A percentile compares a stretch with the other conserved stretches of the same genome.
Conservation (phyloP, 495 filamentous ascomycete genomes). For the Xylaria venustula region DNA sequence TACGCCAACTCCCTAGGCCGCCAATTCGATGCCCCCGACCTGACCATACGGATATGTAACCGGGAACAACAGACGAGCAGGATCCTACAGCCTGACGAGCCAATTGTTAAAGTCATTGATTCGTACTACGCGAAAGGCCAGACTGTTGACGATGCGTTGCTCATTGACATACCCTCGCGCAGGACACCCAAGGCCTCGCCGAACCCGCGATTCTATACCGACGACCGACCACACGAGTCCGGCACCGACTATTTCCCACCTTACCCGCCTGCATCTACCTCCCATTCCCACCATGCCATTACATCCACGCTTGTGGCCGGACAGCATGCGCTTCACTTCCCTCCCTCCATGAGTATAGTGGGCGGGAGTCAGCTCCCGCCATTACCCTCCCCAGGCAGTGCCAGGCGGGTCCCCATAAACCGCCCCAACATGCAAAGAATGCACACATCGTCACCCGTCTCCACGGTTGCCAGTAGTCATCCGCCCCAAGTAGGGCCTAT, state of each 20-base stretch:
- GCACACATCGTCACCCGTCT: slow-evolving; percentile 72
- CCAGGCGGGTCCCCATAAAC: slow-evolving; percentile 42
- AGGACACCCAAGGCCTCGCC: slow-evolving; percentile 81
- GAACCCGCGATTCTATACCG: slow-evolving; percentile 59
- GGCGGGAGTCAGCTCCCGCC: slow-evolving; percentile 76
- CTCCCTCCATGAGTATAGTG: slow-evolving; percentile 71
- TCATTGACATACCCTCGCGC: slow-evolving; percentile 81
- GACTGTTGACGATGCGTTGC: slow-evolving; percentile 81
- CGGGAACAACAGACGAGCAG: slow-evolving; percentile 80
- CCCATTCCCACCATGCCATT: slow-evolving; percentile 23
- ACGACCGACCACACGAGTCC: slow-evolving; percentile 65
- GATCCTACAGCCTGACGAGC: slow-evolving; percentile 79
- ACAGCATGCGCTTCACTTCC: slow-evolving; percentile 38
- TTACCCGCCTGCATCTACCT: slow-evolving; percentile 64
- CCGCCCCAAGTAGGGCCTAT: slow-evolving; percentile 29
- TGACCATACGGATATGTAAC: slow-evolving; percentile 81
- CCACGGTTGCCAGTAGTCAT: slow-evolving; percentile 53
- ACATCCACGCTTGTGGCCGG: slow-evolving; percentile 29
- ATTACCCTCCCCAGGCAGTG: slow-evolving; percentile 78
- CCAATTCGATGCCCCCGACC: slow-evolving; percentile 85
- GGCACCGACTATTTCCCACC: slow-evolving; percentile 87
- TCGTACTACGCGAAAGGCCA: slow-evolving; percentile 87
- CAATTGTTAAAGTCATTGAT: slow-evolving; percentile 75
- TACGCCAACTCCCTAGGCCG: slow-evolving; percentile 90
- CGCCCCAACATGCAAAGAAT: slow-evolving; percentile 65